A percentile compares a stretch with the other conserved stretches of the same genome.
Conservation (phyloP, 306 rosid genomes). For the Gleditsia sinensis region DNA sequence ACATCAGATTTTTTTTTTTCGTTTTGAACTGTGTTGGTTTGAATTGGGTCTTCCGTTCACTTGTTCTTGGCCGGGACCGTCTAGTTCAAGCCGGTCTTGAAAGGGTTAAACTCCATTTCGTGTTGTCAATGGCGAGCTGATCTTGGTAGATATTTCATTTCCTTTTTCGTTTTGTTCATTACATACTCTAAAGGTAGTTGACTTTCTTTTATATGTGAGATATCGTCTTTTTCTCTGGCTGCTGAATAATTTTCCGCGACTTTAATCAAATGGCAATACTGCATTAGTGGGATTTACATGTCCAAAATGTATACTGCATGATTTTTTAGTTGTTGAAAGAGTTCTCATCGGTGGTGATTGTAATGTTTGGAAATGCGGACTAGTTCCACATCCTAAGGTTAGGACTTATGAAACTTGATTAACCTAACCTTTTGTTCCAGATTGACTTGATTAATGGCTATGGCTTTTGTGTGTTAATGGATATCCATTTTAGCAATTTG, state of each 20-base stretch:
- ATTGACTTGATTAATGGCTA: slow-evolving; percentile 14
- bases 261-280: slow-evolving; percentile 32
- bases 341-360: slow-evolving; percentile 25
- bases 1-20: background rate
- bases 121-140: slow-evolving; percentile 39
- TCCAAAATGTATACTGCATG: slow-evolving; percentile 19
- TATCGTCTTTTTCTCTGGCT: background rate
- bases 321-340: slow-evolving; percentile 6
- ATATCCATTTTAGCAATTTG: slow-evolving; percentile 14
- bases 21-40: slow-evolving; percentile 15
- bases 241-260: slow-evolving; percentile 6
- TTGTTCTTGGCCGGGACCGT: slow-evolving; percentile 1
- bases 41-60: slow-evolving; percentile 26
- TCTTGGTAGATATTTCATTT: slow-evolving; percentile 27
- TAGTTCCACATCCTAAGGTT: background rate
- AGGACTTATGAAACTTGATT: slow-evolving; percentile 24
- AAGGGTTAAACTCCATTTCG: slow-evolving; percentile 29
- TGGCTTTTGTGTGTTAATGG: slow-evolving; percentile 6
- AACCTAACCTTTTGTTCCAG: slow-evolving; percentile 12
- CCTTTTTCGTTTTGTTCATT: slow-evolving; percentile 27
- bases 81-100: slow-evolving; percentile 18
- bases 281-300: slow-evolving; percentile 29
- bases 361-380: slow-evolving; percentile 34
- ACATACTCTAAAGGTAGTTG: slow-evolving; percentile 44
- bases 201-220: slow-evolving; percentile 36